Conservation (phyloP, 495 filamentous ascomycete genomes). For the Daldinia grandis region DNA sequence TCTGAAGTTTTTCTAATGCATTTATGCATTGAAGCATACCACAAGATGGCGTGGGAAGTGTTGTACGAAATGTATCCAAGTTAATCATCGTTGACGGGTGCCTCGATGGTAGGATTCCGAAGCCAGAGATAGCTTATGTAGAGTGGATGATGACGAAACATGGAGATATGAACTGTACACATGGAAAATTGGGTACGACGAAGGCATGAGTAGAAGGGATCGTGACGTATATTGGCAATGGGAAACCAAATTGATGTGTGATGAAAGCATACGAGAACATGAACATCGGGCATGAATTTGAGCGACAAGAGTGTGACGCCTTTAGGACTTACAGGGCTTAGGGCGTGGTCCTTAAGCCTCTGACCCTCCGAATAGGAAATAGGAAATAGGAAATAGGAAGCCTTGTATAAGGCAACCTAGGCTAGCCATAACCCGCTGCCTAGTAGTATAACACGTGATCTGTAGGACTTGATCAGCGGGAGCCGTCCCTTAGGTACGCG, state of each 20-base stretch:
- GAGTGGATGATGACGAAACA: background rate
- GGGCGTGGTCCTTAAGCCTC: background rate
- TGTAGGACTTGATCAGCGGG: conserved; percentile 31
- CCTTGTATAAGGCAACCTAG: conserved; percentile 36
- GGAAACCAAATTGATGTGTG: background rate
- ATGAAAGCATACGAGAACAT: background rate
- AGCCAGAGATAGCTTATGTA: background rate
- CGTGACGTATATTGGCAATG: background rate
- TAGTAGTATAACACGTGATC: conserved; percentile 34
- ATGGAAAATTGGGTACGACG: background rate
- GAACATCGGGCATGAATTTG: conserved; percentile 16
- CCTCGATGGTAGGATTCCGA: background rate
- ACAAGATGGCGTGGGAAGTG: background rate
- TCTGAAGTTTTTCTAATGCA: background rate
- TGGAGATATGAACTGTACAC: background rate
- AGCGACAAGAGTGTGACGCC: conserved; percentile 20
- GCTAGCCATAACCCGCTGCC: conserved; percentile 26
- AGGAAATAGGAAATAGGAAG: conserved; percentile 9
- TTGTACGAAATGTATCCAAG: background rate
- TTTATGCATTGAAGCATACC: background rate
- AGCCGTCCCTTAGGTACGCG: background rate
- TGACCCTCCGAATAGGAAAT: background rate
- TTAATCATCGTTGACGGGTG: background rate
- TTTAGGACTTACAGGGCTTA: conserved; percentile 25
- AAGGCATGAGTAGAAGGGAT: background rate